A percentile compares a stretch with the other conserved stretches of the same genome.
These are phyloP conservation scores for Tolypocladium ophioglossoides DNA, from an alignment of 2,329 filamentous ascomycete genomes.

Conservation along the genomic window DNA sequence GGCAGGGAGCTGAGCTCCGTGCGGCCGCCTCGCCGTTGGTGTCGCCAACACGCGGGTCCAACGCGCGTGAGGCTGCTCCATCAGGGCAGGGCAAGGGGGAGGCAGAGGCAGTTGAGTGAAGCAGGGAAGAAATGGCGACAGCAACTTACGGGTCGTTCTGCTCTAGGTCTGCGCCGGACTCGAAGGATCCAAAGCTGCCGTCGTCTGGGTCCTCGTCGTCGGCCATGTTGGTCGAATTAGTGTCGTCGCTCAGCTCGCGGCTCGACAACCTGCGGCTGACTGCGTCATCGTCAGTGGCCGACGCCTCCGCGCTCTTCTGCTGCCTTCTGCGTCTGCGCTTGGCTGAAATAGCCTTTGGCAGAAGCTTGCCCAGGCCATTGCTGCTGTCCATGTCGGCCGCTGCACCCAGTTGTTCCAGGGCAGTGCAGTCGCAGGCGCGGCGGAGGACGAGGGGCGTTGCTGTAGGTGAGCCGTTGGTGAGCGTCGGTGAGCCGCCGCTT, in stretches of 20 bases:
- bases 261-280: slow-evolving; percentile 23
- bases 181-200: slow-evolving; percentile 22
- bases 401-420: not conserved
- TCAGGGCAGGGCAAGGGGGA: not conserved
- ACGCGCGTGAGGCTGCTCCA: not conserved
- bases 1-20: not conserved
- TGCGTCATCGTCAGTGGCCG: slow-evolving; percentile 17
- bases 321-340: slow-evolving; percentile 40
- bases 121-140: no score
- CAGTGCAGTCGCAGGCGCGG: not conserved
- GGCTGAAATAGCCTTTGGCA: slow-evolving; percentile 39
- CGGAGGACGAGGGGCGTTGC: not conserved
- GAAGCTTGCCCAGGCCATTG: slow-evolving; percentile 37
- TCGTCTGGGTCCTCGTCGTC: slow-evolving; percentile 22
- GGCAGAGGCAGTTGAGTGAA: not conserved
- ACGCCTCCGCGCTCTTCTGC: slow-evolving; percentile 25
- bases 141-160: slow-evolving; percentile 5
- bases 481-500: not conserved
- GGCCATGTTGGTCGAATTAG: slow-evolving; percentile 15
- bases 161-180: slow-evolving; percentile 21
- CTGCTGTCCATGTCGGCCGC: slow-evolving; percentile 6
- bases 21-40: not conserved
- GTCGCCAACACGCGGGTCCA: not conserved
- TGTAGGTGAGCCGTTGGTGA: no score
- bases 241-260: slow-evolving; percentile 17